Evolutionary conservation across 2,329 filamentous ascomycete species (phyloP).

Genomic region (Hypomyces rosellus): DNA sequence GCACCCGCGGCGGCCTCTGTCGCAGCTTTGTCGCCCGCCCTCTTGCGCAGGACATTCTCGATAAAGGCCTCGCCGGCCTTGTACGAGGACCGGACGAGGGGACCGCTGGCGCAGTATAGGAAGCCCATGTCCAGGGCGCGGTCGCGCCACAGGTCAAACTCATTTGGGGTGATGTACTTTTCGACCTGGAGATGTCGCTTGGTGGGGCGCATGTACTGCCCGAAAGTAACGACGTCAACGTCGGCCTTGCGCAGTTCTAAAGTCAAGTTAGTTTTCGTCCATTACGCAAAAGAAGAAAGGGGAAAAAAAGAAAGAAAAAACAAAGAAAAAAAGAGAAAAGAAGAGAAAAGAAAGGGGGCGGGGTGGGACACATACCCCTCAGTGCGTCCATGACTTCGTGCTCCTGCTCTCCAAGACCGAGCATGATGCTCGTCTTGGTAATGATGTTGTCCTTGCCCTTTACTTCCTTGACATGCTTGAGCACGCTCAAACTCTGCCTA

Average conservation of each 20-base stretch:
- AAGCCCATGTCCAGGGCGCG: conserved; percentile 92
- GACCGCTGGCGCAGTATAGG: conserved; percentile 90
- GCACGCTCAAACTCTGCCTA: conserved; percentile 72
- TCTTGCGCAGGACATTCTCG: conserved; percentile 92
- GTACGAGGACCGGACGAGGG: conserved; percentile 88
- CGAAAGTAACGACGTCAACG: conserved; percentile 95
- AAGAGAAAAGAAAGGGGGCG: neutral
- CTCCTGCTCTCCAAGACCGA: conserved; percentile 89
- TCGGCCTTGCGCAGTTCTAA: conserved; percentile 68
- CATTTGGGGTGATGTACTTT: conserved; percentile 85
- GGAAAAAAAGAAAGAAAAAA: neutral
- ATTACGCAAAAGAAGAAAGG: neutral
- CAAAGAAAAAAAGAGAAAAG: neutral
- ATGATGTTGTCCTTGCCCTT: conserved; percentile 65
- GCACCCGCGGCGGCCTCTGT: conserved; percentile 23
- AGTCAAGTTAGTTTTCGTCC: neutral
- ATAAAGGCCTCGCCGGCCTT: conserved; percentile 99
- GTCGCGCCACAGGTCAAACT: conserved; percentile 87
- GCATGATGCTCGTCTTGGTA: conserved; percentile 98
- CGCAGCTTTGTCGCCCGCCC: conserved; percentile 42
- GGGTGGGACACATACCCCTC: conserved; percentile 43
- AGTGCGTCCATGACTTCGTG: conserved; percentile 76
- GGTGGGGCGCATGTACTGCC: conserved; percentile 99
- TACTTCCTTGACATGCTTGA: conserved; percentile 74
- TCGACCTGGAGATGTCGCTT: conserved; percentile 97